phyloP scores from a whole-genome alignment of 164 flowering plant species.

The Umbellularia californica region DNA sequence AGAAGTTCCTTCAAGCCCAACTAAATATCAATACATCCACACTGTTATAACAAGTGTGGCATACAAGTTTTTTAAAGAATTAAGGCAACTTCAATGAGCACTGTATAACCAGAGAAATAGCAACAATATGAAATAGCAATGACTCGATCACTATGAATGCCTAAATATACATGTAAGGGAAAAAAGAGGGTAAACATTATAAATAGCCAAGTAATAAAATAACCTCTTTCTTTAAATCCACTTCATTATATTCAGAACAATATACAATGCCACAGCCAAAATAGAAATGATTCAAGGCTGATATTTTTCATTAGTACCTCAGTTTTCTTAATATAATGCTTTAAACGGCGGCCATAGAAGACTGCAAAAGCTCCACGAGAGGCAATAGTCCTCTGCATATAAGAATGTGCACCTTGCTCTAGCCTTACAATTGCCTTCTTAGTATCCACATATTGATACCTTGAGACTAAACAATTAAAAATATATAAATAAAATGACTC shows the following conservation, averaged over 20 bases:
- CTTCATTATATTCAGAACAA: neutral
- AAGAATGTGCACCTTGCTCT: conserved; percentile 67
- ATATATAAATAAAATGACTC: conserved; percentile 3
- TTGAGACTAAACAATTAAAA: conserved; percentile 41
- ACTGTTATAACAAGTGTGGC: neutral
- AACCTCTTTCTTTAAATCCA: neutral
- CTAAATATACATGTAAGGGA: no score
- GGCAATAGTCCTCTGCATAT: conserved; percentile 59
- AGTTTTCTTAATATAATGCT: conserved; percentile 70
- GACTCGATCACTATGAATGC: neutral
- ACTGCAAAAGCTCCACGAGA: conserved; percentile 77
- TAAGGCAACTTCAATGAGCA: neutral
- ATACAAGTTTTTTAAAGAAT: neutral
- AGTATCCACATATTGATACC: conserved; percentile 48
- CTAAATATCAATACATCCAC: neutral
- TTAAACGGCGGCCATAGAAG: conserved; percentile 70
- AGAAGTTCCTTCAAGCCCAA: neutral
- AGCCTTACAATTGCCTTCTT: conserved; percentile 63
- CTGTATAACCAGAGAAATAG: neutral
- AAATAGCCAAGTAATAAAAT: neutral
- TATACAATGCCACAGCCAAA: neutral
- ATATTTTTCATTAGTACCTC: conserved; percentile 43
- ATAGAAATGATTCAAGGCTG: neutral
- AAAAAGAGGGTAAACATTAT: no score
- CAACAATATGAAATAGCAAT: neutral